These are phyloP conservation scores for Turnera subulata DNA, from an alignment of 345 rosid species.

Conservation along the genomic window DNA sequence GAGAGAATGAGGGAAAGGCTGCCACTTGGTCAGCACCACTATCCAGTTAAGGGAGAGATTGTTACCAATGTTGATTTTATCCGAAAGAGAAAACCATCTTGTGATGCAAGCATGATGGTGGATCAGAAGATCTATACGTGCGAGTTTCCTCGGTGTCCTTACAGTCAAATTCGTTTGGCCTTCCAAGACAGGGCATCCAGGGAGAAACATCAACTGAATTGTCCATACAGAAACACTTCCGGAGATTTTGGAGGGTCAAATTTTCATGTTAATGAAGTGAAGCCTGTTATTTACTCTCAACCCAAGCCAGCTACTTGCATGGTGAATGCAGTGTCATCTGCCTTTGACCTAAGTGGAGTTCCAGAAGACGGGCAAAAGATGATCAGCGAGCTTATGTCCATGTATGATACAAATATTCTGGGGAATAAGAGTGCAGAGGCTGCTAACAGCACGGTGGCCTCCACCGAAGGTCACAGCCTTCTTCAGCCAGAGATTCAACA, in stretches of 20 bases:
- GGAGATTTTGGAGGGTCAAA: conserved; percentile 51
- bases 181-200: conserved; percentile 62
- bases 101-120: conserved; percentile 40
- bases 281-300: conserved; percentile 63
- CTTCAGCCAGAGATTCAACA: conserved; percentile 48
- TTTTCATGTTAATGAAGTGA: conserved; percentile 69
- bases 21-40: conserved; percentile 39
- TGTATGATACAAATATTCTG: conserved; percentile 62
- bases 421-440: conserved; percentile 38
- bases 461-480: conserved; percentile 37
- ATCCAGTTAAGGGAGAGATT: conserved; percentile 53
- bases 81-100: conserved; percentile 61
- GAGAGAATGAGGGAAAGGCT: conserved; percentile 35
- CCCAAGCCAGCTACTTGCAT: conserved; percentile 35
- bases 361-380: conserved; percentile 94
- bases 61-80: conserved; percentile 35
- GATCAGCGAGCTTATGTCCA: conserved; percentile 81
- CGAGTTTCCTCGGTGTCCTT: conserved; percentile 64
- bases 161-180: conserved; percentile 52
- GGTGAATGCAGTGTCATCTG: conserved; percentile 32
- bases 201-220: conserved; percentile 75
- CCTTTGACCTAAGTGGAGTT: conserved; percentile 70
- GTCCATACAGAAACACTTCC: conserved; percentile 45
- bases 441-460: conserved; percentile 22
- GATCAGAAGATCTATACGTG: conserved; percentile 56